phyloP scores from a whole-genome alignment of 208 protist genomes.

The Trypanosoma caninum region DNA sequence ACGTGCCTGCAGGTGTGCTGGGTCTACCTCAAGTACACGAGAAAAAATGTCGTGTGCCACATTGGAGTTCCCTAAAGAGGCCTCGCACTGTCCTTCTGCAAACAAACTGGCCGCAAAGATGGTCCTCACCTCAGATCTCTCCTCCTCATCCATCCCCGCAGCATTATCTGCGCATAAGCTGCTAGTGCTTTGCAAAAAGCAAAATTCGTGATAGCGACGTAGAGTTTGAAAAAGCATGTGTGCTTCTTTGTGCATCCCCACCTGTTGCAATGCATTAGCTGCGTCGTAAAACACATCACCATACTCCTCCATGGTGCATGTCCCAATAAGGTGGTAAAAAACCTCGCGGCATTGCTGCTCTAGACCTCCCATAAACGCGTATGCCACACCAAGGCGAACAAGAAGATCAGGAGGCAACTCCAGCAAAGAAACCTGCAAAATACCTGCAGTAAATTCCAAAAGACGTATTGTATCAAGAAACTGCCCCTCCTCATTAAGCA shows the following conservation, averaged over 20 bases:
- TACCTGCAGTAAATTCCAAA: slow-evolving; percentile 62
- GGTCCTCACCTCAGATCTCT: slow-evolving; percentile 39
- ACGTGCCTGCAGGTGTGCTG: slow-evolving; percentile 60
- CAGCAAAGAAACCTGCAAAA: slow-evolving; percentile 57
- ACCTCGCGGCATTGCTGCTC: slow-evolving; percentile 69
- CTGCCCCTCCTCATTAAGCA: slow-evolving; percentile 80
- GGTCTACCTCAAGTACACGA: slow-evolving; percentile 54
- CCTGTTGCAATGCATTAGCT: slow-evolving; percentile 66
- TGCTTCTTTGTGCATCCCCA: slow-evolving; percentile 63
- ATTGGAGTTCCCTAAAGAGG: slow-evolving; percentile 37
- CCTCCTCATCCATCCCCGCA: slow-evolving; percentile 12
- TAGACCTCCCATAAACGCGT: slow-evolving; percentile 63
- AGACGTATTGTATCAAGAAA: slow-evolving; percentile 73
- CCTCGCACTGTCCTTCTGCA: slow-evolving; percentile 61
- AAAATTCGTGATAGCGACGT: slow-evolving; percentile 66
- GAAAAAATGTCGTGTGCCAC: slow-evolving; percentile 22
- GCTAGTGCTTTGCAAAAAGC: slow-evolving; percentile 19
- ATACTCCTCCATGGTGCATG: slow-evolving; percentile 80
- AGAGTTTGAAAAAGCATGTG: slow-evolving; percentile 59
- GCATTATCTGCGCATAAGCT: neutral
- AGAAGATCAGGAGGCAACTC: slow-evolving; percentile 84
- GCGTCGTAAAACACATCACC: slow-evolving; percentile 82
- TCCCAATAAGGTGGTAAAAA: slow-evolving; percentile 71
- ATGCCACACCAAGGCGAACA: slow-evolving; percentile 74
- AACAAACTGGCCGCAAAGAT: slow-evolving; percentile 57